phyloP scores from a whole-genome alignment of 1,139 yeast genomes.

The Lodderomyces metapsilosis region DNA sequence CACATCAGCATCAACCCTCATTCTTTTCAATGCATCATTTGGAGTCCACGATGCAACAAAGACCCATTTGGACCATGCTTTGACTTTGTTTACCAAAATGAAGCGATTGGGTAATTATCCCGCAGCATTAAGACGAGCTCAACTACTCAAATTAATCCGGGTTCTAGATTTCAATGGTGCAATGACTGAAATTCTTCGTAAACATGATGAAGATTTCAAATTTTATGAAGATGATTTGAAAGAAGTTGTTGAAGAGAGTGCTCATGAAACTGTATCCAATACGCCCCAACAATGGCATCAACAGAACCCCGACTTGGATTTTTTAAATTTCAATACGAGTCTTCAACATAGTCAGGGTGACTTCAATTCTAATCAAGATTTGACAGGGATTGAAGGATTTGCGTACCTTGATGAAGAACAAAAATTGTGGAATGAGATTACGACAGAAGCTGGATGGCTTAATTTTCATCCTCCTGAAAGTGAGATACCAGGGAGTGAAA shows the following conservation, averaged over 20 bases:
- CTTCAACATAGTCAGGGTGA: conserved; percentile 15
- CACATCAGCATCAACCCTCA: conserved; percentile 76
- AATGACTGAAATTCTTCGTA: conserved; percentile 54
- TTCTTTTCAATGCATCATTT: conserved; percentile 75
- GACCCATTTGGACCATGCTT: conserved; percentile 71
- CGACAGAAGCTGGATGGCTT: conserved; percentile 74
- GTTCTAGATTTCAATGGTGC: conserved; percentile 69
- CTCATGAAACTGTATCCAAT: conserved; percentile 6
- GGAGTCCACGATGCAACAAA: conserved; percentile 79
- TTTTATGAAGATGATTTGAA: conserved; percentile 2
- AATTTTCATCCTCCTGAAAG: conserved; percentile 13
- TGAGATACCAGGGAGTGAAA: neutral
- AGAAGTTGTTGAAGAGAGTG: conserved; percentile 2
- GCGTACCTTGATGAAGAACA: conserved; percentile 52
- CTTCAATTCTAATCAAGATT: conserved; percentile 33
- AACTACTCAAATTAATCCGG: conserved; percentile 60
- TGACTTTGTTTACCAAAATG: conserved; percentile 70
- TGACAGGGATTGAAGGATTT: conserved; percentile 46
- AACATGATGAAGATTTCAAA: conserved; percentile 53
- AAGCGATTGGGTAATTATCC: conserved; percentile 75
- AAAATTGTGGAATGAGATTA: conserved; percentile 72
- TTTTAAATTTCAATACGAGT: conserved; percentile 18
- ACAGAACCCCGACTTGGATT: conserved; percentile 20
- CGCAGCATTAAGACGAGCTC: conserved; percentile 72
- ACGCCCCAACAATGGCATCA: conserved; percentile 9